phyloP scores from a whole-genome alignment of 345 rosid genomes.

The Euclidium syriacum region DNA sequence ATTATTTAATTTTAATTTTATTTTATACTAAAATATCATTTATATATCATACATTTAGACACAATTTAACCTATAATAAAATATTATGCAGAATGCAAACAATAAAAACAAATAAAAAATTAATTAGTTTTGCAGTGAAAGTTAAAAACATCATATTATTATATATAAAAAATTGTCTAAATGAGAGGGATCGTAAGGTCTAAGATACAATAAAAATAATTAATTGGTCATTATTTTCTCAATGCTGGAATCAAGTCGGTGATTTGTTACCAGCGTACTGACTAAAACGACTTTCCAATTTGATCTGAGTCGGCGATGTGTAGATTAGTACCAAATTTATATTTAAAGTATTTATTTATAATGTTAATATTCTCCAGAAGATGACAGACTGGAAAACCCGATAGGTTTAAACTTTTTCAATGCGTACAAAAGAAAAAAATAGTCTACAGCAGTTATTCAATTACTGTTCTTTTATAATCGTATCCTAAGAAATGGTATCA shows the following conservation, averaged over 20 bases:
- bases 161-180: too few relatives aligned
- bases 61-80: too few relatives aligned
- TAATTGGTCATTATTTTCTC: not conserved
- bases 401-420: conserved; percentile 1
- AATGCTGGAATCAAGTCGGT: conserved; percentile 21
- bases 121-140: too few relatives aligned
- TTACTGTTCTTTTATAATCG: not conserved
- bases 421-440: not conserved
- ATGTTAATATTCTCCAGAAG: not conserved
- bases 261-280: conserved; percentile 18
- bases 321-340: conserved; percentile 12
- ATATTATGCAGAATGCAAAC: too few relatives aligned
- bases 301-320: conserved; percentile 25
- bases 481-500: not conserved
- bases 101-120: too few relatives aligned
- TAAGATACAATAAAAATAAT: not conserved
- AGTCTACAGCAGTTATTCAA: not conserved
- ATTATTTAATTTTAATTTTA: too few relatives aligned
- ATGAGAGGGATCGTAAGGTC: too few relatives aligned
- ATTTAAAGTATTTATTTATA: not conserved
- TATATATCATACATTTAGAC: too few relatives aligned
- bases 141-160: too few relatives aligned
- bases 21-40: too few relatives aligned
- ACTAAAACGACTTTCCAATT: conserved; percentile 20
- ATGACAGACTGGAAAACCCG: conserved; percentile 18